Base-by-base conservation (phyloP, 2,329 filamentous ascomycete genomes). In the Fusarium sp. region DNA sequence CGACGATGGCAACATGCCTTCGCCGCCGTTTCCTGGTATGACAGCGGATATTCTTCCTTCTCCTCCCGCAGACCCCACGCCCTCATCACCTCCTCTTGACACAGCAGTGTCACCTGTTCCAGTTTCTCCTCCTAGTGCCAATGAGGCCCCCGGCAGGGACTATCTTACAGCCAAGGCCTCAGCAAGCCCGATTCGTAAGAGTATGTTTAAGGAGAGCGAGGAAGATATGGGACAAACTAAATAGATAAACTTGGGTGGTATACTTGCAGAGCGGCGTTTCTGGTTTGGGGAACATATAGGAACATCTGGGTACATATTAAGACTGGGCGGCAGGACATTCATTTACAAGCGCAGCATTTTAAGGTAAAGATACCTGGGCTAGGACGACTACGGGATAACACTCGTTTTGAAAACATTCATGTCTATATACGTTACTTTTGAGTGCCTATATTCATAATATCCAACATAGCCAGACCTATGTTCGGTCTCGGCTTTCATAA, bases 171-270 rank as follows among this genome's bases (percentile, higher is more conserved):
- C 68, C 6, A 76, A 71, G 46, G 54, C 74, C 6, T 61, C 69
- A 4, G 54, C 73, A 10, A 74, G 69, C 47, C 73, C 77, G 7
- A 47, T 78, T n/a, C 75, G 82, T 54, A 80, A 76, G 74, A 83
- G 82, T 29, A 78, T 82, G 41, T 84, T 84, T 44, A 73, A 76
- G 9, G 82, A 83, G 70, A 79, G 77, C n/a, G 75, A 77, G 29
- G 81, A 83, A 42, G 82, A 84, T 70, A 77, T 81, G 74, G 77
- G 73, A 12, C 72, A 76, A 59, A 40, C 56, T 25, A 69, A 65
- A 53, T 68, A 57, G 68, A 25, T 27, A 4, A 48, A 18, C 25
- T 53, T 53, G n/a, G 12, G n/a, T 20, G 4, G 25, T 29, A 30
- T 53, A 30, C 40, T 59, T 8, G 32, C 27, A 57, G 45, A 27